These are phyloP conservation scores for Starmerella sirachaensis DNA, from an alignment of 805 yeast genomes.

Conservation along the genomic window DNA sequence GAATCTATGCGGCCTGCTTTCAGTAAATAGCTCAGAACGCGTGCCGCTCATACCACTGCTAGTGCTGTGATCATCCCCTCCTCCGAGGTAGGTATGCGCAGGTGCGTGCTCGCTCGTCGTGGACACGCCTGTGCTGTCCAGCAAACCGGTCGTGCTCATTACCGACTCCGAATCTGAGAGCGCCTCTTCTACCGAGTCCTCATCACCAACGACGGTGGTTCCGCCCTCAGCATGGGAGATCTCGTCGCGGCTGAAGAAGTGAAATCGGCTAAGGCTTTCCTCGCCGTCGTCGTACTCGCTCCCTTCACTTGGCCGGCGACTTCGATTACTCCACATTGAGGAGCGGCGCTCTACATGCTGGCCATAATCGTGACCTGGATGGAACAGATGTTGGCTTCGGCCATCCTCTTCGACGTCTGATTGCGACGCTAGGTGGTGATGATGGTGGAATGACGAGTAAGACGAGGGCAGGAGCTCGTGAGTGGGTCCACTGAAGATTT, in stretches of 20 bases:
- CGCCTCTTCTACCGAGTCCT: constrained; percentile 26
- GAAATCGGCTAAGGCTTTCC: constrained; percentile 33
- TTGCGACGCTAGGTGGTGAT: constrained; percentile 15
- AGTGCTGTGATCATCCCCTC: no score
- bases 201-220: constrained; percentile 50
- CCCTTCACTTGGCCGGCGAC: constrained; percentile 10
- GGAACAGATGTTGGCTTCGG: no score
- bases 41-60: background rate
- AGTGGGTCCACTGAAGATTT: constrained; percentile 62
- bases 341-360: constrained; percentile 10
- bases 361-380: no score
- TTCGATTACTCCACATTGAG: constrained; percentile 12
- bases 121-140: background rate
- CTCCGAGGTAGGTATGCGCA: constrained; percentile 1
- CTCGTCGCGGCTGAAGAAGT: constrained; percentile 72
- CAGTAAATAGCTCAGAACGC: background rate
- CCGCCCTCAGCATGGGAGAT: constrained; percentile 76
- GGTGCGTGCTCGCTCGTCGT: background rate
- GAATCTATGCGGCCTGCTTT: constrained; percentile 12
- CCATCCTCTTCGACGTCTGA: constrained; percentile 13
- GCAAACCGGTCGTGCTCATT: background rate
- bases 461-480: constrained; percentile 61
- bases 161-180: background rate
- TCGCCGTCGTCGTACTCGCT: constrained; percentile 9
- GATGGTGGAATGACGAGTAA: constrained; percentile 52